Conservation (phyloP, 352 stramenopile species). For the Phytophthora syringae region DNA sequence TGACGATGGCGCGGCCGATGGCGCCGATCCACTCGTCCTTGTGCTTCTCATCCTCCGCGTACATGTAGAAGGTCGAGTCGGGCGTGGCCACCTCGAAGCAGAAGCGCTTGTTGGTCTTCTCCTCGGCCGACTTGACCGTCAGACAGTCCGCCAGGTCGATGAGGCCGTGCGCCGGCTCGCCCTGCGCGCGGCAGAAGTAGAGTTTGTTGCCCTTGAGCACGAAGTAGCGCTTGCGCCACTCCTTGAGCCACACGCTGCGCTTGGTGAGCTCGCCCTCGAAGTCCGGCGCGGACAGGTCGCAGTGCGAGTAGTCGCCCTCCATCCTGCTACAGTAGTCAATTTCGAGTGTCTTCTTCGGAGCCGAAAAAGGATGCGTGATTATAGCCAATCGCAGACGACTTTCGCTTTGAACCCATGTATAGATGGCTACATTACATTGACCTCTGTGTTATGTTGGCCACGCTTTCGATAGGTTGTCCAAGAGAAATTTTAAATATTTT, state of each 20-base stretch:
- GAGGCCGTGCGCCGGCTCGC: slow-evolving; percentile 84
- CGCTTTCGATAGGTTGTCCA: no score
- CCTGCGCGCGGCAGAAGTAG: slow-evolving; percentile 84
- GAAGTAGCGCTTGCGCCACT: slow-evolving; percentile 92
- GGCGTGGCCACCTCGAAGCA: slow-evolving; percentile 92
- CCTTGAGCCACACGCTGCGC: slow-evolving; percentile 92
- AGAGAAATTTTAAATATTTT: no score
- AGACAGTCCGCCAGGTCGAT: slow-evolving; percentile 92
- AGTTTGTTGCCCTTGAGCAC: slow-evolving; percentile 93
- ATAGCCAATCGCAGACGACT: no score
- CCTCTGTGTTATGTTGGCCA: no score
- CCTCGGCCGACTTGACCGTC: slow-evolving; percentile 91
- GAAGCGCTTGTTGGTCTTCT: slow-evolving; percentile 93
- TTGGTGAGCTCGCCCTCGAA: slow-evolving; percentile 92
- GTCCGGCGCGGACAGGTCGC: slow-evolving; percentile 82
- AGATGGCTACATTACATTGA: no score
- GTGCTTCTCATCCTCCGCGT: slow-evolving; percentile 91
- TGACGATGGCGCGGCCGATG: slow-evolving; percentile 97
- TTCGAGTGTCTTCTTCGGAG: no score
- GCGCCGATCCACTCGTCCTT: slow-evolving; percentile 95
- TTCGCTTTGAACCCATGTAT: no score
- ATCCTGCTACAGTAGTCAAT: no score
- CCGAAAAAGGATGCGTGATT: no score
- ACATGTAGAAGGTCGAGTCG: slow-evolving; percentile 93
- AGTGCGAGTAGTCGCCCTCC: slow-evolving; percentile 79